phyloP scores from a whole-genome alignment of 495 filamentous ascomycete species.

The Trichoderma asperelloides region DNA sequence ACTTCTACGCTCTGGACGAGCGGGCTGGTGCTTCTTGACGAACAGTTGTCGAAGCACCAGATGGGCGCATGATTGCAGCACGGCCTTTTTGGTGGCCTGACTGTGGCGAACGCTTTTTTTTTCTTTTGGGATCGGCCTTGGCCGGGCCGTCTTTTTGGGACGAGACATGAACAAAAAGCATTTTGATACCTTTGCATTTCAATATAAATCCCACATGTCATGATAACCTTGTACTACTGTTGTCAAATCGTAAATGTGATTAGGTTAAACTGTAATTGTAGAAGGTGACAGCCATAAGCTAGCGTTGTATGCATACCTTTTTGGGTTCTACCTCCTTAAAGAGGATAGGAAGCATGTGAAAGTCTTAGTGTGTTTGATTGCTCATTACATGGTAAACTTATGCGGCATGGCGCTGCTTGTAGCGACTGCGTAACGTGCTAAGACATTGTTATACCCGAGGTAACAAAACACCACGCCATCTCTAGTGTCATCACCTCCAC shows the following conservation, averaged over 20 bases:
- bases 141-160: background rate
- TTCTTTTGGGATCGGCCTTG: background rate
- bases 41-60: background rate
- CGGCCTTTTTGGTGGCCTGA: background rate
- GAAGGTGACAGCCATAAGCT: too few relatives aligned
- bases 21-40: background rate
- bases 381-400: too few relatives aligned
- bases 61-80: slow-evolving; percentile 1
- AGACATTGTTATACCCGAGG: too few relatives aligned
- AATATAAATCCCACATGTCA: background rate
- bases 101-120: slow-evolving; percentile 5
- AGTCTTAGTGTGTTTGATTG: too few relatives aligned
- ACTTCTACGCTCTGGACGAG: slow-evolving; percentile 3
- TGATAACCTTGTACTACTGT: background rate
- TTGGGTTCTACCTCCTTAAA: too few relatives aligned
- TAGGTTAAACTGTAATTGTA: too few relatives aligned
- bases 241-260: background rate
- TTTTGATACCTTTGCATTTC: slow-evolving; percentile 8
- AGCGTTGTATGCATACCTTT: too few relatives aligned
- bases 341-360: too few relatives aligned
- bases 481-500: too few relatives aligned
- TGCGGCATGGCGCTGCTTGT: too few relatives aligned
- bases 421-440: too few relatives aligned
- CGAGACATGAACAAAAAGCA: slow-evolving; percentile 2
- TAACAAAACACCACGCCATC: too few relatives aligned